A percentile compares a stretch with the other conserved stretches of the same genome.
These are phyloP conservation scores for Coemansia sp. DNA, from an alignment of 192 early-diverging fungal species.

Conservation along the genomic window DNA sequence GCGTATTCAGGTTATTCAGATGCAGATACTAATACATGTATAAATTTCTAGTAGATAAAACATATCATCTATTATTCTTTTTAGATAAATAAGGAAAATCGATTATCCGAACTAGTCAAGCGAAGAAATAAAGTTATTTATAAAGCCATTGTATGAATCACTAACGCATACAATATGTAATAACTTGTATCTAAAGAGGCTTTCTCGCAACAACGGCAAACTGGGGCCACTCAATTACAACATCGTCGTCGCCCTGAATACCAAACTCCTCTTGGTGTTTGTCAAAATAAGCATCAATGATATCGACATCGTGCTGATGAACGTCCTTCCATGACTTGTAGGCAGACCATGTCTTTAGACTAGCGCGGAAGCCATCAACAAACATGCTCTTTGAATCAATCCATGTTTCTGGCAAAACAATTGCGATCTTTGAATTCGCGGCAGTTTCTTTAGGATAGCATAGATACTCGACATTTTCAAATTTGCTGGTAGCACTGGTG, in stretches of 20 bases:
- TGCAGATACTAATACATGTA: too few species aligned
- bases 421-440: background rate
- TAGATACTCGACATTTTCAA: conserved; percentile 11
- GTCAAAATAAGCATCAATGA: conserved; percentile 18
- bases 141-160: too few species aligned
- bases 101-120: too few species aligned
- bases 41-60: too few species aligned
- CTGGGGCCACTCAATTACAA: conserved; percentile 20
- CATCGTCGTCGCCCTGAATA: background rate
- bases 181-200: too few species aligned
- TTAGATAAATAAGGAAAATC: too few species aligned
- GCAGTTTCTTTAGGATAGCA: conserved; percentile 1
- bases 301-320: conserved; percentile 2
- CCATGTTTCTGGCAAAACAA: conserved; percentile 12
- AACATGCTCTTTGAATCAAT: conserved; percentile 13
- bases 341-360: conserved; percentile 35
- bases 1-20: too few species aligned
- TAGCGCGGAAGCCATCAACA: conserved; percentile 9
- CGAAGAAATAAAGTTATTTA: too few species aligned
- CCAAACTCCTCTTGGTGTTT: conserved; percentile 3
- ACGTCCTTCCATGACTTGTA: conserved; percentile 27
- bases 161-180: too few species aligned
- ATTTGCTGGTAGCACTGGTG: background rate
- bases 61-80: too few species aligned
- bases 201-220: conserved; percentile 32